These are phyloP conservation scores for Castanopsis chinensis DNA, from an alignment of 306 rosid species.

Conservation along the genomic window DNA sequence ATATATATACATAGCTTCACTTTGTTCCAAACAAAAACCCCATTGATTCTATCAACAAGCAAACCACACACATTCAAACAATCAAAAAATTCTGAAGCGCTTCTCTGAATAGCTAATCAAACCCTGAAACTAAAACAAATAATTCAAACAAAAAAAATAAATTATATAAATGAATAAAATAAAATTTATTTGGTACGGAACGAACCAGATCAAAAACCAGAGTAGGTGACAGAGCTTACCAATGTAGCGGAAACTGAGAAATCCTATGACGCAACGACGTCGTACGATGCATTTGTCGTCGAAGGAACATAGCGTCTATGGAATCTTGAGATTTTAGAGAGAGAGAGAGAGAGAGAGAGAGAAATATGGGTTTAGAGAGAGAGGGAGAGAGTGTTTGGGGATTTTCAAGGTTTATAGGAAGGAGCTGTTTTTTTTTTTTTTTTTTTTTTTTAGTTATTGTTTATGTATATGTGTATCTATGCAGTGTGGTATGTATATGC, in stretches of 20 bases:
- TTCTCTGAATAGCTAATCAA: not conserved
- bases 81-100: not conserved
- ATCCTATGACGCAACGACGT: conserved; percentile 20
- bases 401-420: not conserved
- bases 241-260: conserved; percentile 46
- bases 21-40: conserved; percentile 3
- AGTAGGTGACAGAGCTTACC: conserved; percentile 34
- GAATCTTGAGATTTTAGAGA: conserved; percentile 4
- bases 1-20: conserved; percentile 1
- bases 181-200: not conserved
- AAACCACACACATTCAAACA: not conserved
- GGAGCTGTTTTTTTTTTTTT: not conserved
- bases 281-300: conserved; percentile 6
- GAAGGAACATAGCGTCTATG: conserved; percentile 21
- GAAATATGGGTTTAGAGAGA: conserved; percentile 21
- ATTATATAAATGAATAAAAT: not conserved
- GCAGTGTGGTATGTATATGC: not conserved
- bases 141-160: conserved; percentile 1
- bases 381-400: not conserved
- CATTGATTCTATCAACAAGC: conserved; percentile 11
- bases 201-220: conserved; percentile 40
- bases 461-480: not conserved
- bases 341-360: conserved; percentile 3
- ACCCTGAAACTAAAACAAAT: not conserved
- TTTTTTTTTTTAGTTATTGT: not conserved